Evolutionary conservation across 148 eudicot genomes (phyloP).

Genomic region (Beta vulgaris): DNA sequence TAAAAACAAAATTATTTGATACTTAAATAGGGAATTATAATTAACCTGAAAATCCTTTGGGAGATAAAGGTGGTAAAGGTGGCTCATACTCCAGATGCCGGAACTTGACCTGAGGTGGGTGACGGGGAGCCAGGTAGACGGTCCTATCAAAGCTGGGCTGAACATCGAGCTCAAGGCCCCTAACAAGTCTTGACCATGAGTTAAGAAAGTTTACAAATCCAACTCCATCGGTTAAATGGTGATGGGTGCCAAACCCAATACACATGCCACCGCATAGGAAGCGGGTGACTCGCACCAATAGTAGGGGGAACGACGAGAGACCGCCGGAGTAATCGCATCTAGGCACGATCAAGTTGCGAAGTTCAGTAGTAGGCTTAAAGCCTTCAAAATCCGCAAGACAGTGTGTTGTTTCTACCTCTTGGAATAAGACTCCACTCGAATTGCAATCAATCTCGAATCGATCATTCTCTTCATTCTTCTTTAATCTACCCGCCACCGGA

Average conservation of each 20-base stretch:
- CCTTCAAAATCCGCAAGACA: conserved; percentile 40
- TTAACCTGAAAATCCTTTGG: background rate
- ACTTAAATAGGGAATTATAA: no score
- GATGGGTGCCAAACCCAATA: conserved; percentile 29
- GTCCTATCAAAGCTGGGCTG: conserved; percentile 28
- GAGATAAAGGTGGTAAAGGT: background rate
- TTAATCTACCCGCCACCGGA: conserved; percentile 13
- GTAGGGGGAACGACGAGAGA: conserved; percentile 28
- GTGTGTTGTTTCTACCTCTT: conserved; percentile 25
- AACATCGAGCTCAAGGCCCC: conserved; percentile 29
- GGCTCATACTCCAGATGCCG: conserved; percentile 36
- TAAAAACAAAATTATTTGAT: no score
- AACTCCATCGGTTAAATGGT: conserved; percentile 30
- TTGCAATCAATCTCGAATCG: conserved; percentile 31
- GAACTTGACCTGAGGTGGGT: conserved; percentile 34
- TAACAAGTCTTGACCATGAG: conserved; percentile 32
- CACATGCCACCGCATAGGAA: conserved; percentile 39
- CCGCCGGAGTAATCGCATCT: conserved; percentile 34
- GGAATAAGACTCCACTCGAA: conserved; percentile 25
- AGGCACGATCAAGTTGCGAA: conserved; percentile 31
- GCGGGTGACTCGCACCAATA: conserved; percentile 30
- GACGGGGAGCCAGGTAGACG: conserved; percentile 23
- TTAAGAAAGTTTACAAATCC: conserved; percentile 16
- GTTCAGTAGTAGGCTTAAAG: conserved; percentile 41
- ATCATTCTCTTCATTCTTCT: conserved; percentile 16